Evolutionary conservation across 768 basidiomycete genomes (phyloP).

Genomic region (Agaricus blazei): DNA sequence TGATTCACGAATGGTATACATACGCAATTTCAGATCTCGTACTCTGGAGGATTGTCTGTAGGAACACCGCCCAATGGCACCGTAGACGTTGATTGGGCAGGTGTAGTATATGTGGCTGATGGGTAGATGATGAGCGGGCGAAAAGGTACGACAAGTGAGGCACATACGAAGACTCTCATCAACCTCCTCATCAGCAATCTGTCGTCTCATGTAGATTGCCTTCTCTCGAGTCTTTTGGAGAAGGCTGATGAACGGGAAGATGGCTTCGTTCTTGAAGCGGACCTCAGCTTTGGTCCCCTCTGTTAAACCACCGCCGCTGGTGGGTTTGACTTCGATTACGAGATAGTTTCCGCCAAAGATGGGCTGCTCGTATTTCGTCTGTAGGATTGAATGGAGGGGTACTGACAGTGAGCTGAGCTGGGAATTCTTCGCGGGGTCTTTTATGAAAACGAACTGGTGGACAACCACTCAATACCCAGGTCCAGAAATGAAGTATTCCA

Average conservation of each 20-base stretch:
- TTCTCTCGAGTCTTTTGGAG: slow-evolving; percentile 77
- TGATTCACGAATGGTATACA: not conserved
- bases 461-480: not conserved
- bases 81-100: slow-evolving; percentile 38
- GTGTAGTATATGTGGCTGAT: slow-evolving; percentile 42
- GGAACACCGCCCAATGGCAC: slow-evolving; percentile 37
- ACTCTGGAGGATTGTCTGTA: slow-evolving; percentile 47
- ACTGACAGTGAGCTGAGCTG: slow-evolving; percentile 47
- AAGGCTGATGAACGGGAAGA: slow-evolving; percentile 69
- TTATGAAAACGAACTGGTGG: slow-evolving; percentile 59
- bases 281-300: slow-evolving; percentile 63
- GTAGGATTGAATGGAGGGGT: slow-evolving; percentile 59
- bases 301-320: slow-evolving; percentile 60
- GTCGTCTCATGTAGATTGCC: slow-evolving; percentile 70
- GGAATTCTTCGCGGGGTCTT: slow-evolving; percentile 21
- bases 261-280: slow-evolving; percentile 58
- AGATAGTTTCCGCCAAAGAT: slow-evolving; percentile 67
- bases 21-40: slow-evolving; percentile 22
- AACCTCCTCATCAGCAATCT: slow-evolving; percentile 39
- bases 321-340: slow-evolving; percentile 59
- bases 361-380: slow-evolving; percentile 73
- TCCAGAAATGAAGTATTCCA: not conserved
- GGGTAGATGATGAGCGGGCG: not conserved
- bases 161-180: slow-evolving; percentile 56
- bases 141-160: not conserved